Evolutionary conservation across 768 basidiomycete species (phyloP).

Genomic region (Paxillus rubicundulus): DNA sequence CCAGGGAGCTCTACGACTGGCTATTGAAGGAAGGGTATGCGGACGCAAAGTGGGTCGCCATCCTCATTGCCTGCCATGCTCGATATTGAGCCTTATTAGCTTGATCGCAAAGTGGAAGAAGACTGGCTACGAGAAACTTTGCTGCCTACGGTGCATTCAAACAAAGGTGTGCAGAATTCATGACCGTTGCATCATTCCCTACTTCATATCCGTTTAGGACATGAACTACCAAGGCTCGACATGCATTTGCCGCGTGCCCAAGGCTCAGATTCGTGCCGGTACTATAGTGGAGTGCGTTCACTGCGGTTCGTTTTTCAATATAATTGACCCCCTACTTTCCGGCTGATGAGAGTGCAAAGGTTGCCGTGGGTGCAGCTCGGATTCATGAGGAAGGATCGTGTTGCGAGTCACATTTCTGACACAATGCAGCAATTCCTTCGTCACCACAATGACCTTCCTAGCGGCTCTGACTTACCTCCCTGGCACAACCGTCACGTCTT

Average conservation of each 20-base stretch:
- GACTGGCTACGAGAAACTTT: constrained; percentile 95
- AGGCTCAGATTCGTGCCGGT: constrained; percentile 84
- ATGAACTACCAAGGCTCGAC: constrained; percentile 99
- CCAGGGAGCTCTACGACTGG: constrained; percentile 94
- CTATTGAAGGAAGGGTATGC: constrained; percentile 95
- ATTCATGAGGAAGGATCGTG: constrained; percentile 48
- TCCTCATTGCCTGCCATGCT: neutral
- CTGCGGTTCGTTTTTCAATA: constrained; percentile 68
- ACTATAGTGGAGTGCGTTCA: constrained; percentile 96
- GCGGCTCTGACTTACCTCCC: neutral
- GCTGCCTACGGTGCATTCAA: constrained; percentile 95
- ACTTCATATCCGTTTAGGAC: constrained; percentile 52
- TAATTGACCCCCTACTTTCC: neutral
- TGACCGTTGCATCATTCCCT: constrained; percentile 2
- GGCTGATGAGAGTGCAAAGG: constrained; percentile 43
- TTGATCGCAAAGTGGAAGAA: constrained; percentile 99
- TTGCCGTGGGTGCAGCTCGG: constrained; percentile 89
- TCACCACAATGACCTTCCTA: neutral
- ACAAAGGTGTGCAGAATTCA: constrained; percentile 56
- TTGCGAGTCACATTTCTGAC: neutral
- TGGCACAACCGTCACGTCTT: neutral
- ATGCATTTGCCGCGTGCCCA: constrained; percentile 96
- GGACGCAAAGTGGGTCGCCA: constrained; percentile 78
- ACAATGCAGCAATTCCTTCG: neutral
- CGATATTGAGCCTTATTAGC: constrained; percentile 40